Evolutionary conservation across 495 filamentous ascomycete genomes (phyloP).

Genomic region (Penicillium nucicola): DNA sequence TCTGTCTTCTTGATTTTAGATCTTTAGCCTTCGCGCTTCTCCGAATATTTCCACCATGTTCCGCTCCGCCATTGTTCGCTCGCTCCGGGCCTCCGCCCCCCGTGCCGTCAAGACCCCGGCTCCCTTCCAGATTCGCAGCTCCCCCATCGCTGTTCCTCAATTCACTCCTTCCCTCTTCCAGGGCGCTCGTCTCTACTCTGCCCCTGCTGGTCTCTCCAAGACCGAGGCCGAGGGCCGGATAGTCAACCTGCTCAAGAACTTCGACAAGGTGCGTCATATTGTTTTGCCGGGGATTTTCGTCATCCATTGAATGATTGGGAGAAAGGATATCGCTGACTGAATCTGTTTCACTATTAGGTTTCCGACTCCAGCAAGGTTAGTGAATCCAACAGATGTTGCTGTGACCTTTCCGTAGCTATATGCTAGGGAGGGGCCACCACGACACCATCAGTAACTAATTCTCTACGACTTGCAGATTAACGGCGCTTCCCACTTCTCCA

Average conservation of each 20-base stretch:
- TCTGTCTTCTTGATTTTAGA: conserved; percentile 20
- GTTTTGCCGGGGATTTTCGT: conserved; percentile 8
- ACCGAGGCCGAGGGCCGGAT: conserved; percentile 89
- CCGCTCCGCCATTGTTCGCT: conserved; percentile 73
- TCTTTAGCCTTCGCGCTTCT: conserved; percentile 24
- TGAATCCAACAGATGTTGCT: conserved; percentile 14
- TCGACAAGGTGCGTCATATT: conserved; percentile 81
- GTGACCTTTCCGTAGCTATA: conserved; percentile 2
- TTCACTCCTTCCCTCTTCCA: conserved; percentile 51
- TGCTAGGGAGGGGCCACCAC: background rate
- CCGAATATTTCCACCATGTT: conserved; percentile 65
- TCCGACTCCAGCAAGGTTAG: conserved; percentile 73
- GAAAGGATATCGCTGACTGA: conserved; percentile 14
- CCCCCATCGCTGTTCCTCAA: conserved; percentile 47
- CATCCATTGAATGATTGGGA: background rate
- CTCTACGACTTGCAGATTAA: conserved; percentile 58
- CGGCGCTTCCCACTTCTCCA: conserved; percentile 80
- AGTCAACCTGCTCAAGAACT: conserved; percentile 84
- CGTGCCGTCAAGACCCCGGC: conserved; percentile 54
- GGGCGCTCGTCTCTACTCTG: conserved; percentile 79
- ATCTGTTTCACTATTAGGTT: conserved; percentile 47
- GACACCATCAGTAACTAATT: conserved; percentile 15
- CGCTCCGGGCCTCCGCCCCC: conserved; percentile 55
- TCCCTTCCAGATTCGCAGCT: conserved; percentile 52
- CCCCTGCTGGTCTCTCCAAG: conserved; percentile 70